These are phyloP conservation scores for Aureobasidium pullulans DNA, from an alignment of 2,329 filamentous ascomycete genomes.

Conservation along the genomic window DNA sequence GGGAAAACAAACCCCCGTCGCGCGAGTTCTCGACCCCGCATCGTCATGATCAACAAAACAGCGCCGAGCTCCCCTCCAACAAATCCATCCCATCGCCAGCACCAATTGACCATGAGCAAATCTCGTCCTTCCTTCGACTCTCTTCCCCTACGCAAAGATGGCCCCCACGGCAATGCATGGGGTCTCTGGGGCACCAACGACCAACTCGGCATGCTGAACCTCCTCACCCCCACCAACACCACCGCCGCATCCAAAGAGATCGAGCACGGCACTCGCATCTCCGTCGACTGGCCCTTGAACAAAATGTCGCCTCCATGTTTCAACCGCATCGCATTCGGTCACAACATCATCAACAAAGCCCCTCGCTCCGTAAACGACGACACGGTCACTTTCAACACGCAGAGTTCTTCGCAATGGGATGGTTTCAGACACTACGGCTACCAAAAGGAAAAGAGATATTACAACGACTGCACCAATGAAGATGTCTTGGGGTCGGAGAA, in stretches of 20 bases:
- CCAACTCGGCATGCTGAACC: slow-evolving; percentile 15
- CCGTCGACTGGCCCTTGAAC: slow-evolving; percentile 48
- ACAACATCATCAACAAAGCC: slow-evolving; percentile 43
- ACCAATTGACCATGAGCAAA: not conserved
- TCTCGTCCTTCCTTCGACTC: not conserved
- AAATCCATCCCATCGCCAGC: not conserved
- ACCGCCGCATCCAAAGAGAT: slow-evolving; percentile 48
- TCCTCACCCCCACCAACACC: slow-evolving; percentile 33
- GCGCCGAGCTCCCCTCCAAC: too few relatives aligned
- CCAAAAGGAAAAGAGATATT: slow-evolving; percentile 29
- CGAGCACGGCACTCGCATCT: slow-evolving; percentile 47
- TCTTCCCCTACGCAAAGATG: slow-evolving; percentile 41
- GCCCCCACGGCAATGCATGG: slow-evolving; percentile 39
- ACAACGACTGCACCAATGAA: slow-evolving; percentile 3
- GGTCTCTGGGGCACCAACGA: slow-evolving; percentile 16
- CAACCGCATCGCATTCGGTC: slow-evolving; percentile 45
- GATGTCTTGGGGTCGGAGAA: slow-evolving; percentile 27
- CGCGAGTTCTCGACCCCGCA: too few relatives aligned
- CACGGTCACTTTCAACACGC: slow-evolving; percentile 20
- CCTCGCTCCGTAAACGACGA: slow-evolving; percentile 36
- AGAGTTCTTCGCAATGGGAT: slow-evolving; percentile 33
- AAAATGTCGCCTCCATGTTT: slow-evolving; percentile 37
- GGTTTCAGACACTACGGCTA: slow-evolving; percentile 46
- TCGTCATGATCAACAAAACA: too few relatives aligned
- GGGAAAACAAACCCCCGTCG: too few relatives aligned